These are phyloP conservation scores for Nicotiana otophora DNA, from an alignment of 257 asterid species.

Conservation along the genomic window DNA sequence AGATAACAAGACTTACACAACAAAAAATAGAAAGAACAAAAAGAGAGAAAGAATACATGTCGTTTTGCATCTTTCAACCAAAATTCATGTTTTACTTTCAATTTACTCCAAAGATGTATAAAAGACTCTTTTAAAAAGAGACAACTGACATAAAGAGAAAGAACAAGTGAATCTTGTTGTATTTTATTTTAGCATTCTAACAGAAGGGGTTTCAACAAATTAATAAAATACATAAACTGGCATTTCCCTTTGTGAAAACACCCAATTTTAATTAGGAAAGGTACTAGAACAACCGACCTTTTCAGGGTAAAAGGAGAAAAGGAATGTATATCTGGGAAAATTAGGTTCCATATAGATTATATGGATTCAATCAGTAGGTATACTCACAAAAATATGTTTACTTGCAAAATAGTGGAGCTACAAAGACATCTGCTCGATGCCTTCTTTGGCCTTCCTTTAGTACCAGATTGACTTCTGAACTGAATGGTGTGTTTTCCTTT, in stretches of 20 bases:
- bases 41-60: neutral
- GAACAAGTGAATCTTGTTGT: neutral
- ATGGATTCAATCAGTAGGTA: neutral
- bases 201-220: neutral
- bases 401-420: neutral
- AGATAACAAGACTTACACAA: neutral
- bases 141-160: neutral
- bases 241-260: neutral
- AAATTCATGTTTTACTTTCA: neutral
- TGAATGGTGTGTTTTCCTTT: conserved; percentile 1
- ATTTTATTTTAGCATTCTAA: neutral
- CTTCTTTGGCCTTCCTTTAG: neutral
- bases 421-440: neutral
- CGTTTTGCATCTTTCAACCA: neutral
- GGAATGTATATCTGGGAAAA: neutral
- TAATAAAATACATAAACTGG: neutral
- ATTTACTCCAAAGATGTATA: neutral
- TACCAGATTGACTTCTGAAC: neutral
- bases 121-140: neutral
- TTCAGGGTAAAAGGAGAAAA: neutral
- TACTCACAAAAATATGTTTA: neutral
- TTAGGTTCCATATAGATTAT: neutral
- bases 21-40: neutral
- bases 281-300: neutral
- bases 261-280: neutral